phyloP scores from a whole-genome alignment of 768 basidiomycete genomes.

The Galerina marginata region DNA sequence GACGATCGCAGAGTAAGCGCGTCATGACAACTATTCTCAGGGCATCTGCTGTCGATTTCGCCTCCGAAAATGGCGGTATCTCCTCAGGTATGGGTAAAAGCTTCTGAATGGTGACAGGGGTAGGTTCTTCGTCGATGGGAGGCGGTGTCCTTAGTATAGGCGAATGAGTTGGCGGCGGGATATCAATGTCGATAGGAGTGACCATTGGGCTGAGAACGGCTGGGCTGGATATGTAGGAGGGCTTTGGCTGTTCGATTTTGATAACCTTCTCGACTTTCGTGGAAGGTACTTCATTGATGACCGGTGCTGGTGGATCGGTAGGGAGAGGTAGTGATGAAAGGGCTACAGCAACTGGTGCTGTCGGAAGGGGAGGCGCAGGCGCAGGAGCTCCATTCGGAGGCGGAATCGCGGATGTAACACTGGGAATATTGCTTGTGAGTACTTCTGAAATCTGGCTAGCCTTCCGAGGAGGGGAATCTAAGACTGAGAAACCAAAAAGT shows the following conservation, averaged over 20 bases:
- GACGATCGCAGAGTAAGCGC: constrained; percentile 61
- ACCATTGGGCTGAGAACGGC: constrained; percentile 11
- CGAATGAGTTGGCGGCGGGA: constrained; percentile 28
- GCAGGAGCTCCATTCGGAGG: not conserved
- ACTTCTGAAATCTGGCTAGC: not conserved
- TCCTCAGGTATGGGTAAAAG: constrained; percentile 29
- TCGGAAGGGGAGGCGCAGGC: not conserved
- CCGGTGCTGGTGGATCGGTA: not conserved
- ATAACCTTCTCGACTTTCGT: not conserved
- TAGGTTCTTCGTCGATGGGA: constrained; percentile 7
- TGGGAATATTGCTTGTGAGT: not conserved
- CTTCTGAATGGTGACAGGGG: constrained; percentile 8
- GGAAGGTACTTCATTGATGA: not conserved
- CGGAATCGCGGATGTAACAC: not conserved
- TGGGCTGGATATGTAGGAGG: constrained; percentile 17
- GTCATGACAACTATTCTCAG: constrained; percentile 68
- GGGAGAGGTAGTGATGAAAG: not conserved
- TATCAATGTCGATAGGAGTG: constrained; percentile 16
- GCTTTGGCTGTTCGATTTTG: constrained; percentile 24
- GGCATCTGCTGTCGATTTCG: constrained; percentile 60
- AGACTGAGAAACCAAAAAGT: constrained; percentile 7
- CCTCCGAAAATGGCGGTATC: constrained; percentile 43
- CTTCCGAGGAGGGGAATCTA: not conserved
- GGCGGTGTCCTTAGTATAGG: constrained; percentile 16
- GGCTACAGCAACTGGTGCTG: not conserved